Evolutionary conservation across 2,329 filamentous ascomycete species (phyloP), one percentile per base, ranked within the genome.

Genomic region (Phoma sp.): DNA sequence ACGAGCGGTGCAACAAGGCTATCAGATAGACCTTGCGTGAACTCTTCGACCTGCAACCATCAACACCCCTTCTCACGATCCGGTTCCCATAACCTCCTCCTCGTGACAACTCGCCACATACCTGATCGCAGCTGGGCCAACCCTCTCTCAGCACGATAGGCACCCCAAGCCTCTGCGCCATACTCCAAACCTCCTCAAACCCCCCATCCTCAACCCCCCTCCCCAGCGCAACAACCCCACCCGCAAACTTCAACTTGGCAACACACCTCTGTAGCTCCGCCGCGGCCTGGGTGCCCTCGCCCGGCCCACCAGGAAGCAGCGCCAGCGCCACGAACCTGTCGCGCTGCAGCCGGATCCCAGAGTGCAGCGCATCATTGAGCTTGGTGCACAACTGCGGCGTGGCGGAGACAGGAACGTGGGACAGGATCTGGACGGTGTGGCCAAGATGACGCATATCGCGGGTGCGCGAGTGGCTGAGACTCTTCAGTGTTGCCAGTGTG

Each of bases 141-240:
- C 49, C 43, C 13, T 60, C 57, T 47, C 65, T 59, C 57, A 69
- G 29, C 30, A 58, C 40, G 47, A 70, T 48, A 22, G 79, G 78
- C 3, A 79, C 77, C 37, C 75, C 71, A 24, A 79, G 69, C 47
- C 70, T 72, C 57, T 75, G 66, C 5, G 75, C 77, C 11, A 61
- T 60, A 1, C 40, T 61, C 66, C 77, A 82, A n/a, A 82, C 68
- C 2, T 71, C 67, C 55, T 78, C 76, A 58, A 78, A 82, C 25
- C 66, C 67, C 29, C 65, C 61, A 27, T 75, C 77, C 39, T 83
- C 78, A 63, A 80, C 79, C 11, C 35, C 46, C n/a, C 40, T 32
- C 11, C 37, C 55, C 37, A 78, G 75, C 52, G 80, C 78, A 8
- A 83, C 63, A 37, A 83, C 65, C 1, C 80, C 79, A 0, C 82